phyloP scores from a whole-genome alignment of 2,329 filamentous ascomycete species.

The Cordyceps pruinosa region DNA sequence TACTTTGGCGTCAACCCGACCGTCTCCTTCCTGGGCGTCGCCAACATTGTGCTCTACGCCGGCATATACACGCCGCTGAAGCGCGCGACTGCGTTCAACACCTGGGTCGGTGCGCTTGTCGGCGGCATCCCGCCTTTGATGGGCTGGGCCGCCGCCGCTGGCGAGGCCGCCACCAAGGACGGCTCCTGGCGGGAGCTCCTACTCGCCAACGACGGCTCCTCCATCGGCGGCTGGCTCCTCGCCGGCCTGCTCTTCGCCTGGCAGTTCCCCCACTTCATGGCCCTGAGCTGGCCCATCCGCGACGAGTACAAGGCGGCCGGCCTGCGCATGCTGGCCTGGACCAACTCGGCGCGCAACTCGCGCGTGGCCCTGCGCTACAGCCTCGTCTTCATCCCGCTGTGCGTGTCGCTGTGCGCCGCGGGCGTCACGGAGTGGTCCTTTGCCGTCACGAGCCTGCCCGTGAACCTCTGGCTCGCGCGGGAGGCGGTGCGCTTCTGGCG shows the following conservation, averaged over 20 bases:
- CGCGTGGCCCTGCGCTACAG: constrained; percentile 86
- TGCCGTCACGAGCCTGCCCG: constrained; percentile 67
- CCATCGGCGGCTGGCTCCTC: constrained; percentile 78
- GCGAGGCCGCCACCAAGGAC: constrained; percentile 71
- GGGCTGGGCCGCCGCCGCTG: constrained; percentile 95
- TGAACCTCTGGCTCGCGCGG: constrained; percentile 79
- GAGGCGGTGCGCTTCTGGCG: constrained; percentile 80
- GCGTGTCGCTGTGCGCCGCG: constrained; percentile 67
- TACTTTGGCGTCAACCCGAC: constrained; percentile 93
- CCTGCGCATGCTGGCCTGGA: constrained; percentile 73
- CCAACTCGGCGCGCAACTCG: constrained; percentile 76
- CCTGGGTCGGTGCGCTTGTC: constrained; percentile 89
- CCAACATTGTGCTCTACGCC: constrained; percentile 86
- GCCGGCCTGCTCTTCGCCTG: constrained; percentile 82
- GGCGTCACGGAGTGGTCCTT: constrained; percentile 85
- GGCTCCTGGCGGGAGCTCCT: constrained; percentile 74
- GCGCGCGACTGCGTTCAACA: constrained; percentile 78
- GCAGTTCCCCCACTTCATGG: constrained; percentile 99
- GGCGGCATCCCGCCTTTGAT: constrained; percentile 92
- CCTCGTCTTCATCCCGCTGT: constrained; percentile 78
- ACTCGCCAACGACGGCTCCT: constrained; percentile 55
- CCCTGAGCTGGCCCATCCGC: constrained; percentile 78
- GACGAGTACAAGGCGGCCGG: constrained; percentile 76
- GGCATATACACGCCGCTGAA: constrained; percentile 92
- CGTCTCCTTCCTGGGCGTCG: constrained; percentile 73